Evolutionary conservation across 1,284 basidiomycete species (phyloP).

Genomic region (Tremellales sp.): DNA sequence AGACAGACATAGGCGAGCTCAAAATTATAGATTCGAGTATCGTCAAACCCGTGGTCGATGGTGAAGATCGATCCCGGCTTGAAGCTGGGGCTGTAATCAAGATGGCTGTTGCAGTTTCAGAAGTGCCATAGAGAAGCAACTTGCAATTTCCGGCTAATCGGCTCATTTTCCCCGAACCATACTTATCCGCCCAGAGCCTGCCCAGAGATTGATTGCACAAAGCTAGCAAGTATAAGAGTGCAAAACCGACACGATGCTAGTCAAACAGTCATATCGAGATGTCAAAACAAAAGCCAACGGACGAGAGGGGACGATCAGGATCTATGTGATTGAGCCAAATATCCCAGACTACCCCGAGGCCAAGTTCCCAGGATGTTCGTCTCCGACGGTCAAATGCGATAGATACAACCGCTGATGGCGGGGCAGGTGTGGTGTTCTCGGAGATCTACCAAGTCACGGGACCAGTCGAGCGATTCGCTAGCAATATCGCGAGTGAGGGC

Average conservation of each 20-base stretch:
- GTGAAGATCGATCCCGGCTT: too few species aligned
- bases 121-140: too few species aligned
- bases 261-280: conserved; percentile 72
- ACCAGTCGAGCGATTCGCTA: conserved; percentile 62
- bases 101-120: too few species aligned
- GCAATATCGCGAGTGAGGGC: conserved; percentile 83
- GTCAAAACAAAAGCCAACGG: conserved; percentile 62
- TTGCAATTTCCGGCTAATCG: background rate
- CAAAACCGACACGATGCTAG: conserved; percentile 58
- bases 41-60: too few species aligned
- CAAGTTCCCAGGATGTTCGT: conserved; percentile 47
- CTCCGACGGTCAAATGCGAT: too few species aligned
- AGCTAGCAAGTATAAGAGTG: too few species aligned
- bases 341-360: conserved; percentile 48
- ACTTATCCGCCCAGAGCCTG: background rate
- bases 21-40: too few species aligned
- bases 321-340: conserved; percentile 51
- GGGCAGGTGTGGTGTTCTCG: conserved; percentile 44
- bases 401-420: background rate
- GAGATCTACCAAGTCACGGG: conserved; percentile 52
- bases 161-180: too few species aligned
- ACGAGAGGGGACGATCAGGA: conserved; percentile 64
- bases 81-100: too few species aligned
- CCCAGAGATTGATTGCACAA: too few species aligned
- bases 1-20: too few species aligned